Evolutionary conservation across 2,329 filamentous ascomycete species (phyloP), one percentile per base, ranked within the genome.

Genomic region (Penicillium psychrosexuale): DNA sequence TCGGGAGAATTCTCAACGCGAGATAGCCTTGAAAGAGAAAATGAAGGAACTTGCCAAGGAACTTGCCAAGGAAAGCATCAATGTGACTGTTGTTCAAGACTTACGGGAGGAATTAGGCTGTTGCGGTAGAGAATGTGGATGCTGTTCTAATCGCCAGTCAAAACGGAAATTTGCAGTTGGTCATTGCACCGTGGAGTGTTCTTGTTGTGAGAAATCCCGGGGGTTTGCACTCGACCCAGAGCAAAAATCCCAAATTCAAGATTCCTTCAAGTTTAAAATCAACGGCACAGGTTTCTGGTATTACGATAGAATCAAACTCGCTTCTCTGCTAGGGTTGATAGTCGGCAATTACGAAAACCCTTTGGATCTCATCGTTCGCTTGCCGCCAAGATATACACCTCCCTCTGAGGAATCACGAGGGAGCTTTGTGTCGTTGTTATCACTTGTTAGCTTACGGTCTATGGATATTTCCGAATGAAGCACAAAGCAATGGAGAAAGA

Each of bases 331-430:
- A 12, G 46, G 46, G 34, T 30, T 47, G 24, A 47, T 30, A n/a
- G 46, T n/a, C 24, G 34, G 46, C 38, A 47, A 12, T 47, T 30
- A 38, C 22, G 46, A 47, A 38, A 47, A 47, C 46, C 46, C 34
- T 47, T 47, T 47, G n/a, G 24, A 47, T 38, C 46, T 47, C 34
- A 47, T 47, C 34, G 24, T 47, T 47, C n/a, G 30, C 46, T 12
- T 38, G 34, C 46, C 46, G 24, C 46, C 34, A 47, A 47, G 33
- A 47, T 47, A 47, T 38, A 2, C n/a, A 47, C 2, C 46, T 30
- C 46, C 46, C 24, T 22, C 24, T 38, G 24, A 47, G n/a, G 34
- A 47, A 38, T 38, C 34, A 13, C 24, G 7, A 47, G 24, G 33
- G 46, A 47, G 46, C n/a, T 38, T 38, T 47, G 24, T 47, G 33